Conservation (phyloP, 2,329 filamentous ascomycete genomes). For the Pseudocercospora cruenta region DNA sequence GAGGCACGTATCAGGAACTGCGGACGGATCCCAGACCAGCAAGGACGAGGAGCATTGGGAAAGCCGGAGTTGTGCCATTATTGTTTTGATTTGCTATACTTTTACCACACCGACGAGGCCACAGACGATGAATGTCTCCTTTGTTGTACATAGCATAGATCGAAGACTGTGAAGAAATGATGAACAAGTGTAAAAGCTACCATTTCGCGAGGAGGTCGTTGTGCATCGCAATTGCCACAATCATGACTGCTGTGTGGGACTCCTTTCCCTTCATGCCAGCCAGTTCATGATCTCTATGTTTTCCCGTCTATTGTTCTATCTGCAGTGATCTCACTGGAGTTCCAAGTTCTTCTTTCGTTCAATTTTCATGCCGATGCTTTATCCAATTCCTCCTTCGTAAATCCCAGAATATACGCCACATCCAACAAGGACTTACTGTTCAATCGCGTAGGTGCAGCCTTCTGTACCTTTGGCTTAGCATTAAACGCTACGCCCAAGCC, state of each 20-base stretch:
- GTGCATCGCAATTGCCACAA: no score
- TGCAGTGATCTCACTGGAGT: no score
- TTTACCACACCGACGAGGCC: neutral
- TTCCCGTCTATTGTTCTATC: no score
- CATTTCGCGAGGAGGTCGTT: neutral
- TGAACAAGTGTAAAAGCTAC: neutral
- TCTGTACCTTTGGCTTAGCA: slow-evolving; percentile 80
- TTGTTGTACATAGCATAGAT: slow-evolving; percentile 8
- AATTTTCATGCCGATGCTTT: slow-evolving; percentile 1
- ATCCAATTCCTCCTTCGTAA: slow-evolving; percentile 34
- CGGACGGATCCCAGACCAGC: slow-evolving; percentile 6
- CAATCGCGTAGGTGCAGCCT: slow-evolving; percentile 71
- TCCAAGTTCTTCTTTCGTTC: neutral
- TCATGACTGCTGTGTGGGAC: no score
- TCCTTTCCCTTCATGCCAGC: no score
- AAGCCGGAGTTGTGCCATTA: neutral
- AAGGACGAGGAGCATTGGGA: slow-evolving; percentile 2
- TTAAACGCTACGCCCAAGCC: slow-evolving; percentile 82
- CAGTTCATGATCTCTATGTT: no score
- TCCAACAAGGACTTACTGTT: slow-evolving; percentile 73
- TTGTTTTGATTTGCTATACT: neutral
- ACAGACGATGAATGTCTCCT: slow-evolving; percentile 5
- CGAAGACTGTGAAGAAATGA: neutral
- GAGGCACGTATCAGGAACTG: neutral
- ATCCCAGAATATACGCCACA: slow-evolving; percentile 72